Conservation (phyloP, 345 rosid genomes). For the Gossypium sturtianum region DNA sequence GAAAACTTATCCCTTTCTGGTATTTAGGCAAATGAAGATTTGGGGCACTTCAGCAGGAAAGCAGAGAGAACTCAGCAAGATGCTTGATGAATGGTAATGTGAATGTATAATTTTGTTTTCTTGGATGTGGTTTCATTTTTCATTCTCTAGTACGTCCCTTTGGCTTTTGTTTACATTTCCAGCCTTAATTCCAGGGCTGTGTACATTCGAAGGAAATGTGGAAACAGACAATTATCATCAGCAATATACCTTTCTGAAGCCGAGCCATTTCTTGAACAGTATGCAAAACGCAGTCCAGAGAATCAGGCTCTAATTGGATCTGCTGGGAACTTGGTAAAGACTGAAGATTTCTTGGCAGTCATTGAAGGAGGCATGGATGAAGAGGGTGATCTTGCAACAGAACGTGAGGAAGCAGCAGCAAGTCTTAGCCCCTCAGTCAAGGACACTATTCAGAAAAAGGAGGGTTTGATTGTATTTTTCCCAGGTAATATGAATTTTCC, state of each 20-base stretch:
- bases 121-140: not conserved
- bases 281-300: slow-evolving; percentile 60
- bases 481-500: slow-evolving; percentile 55
- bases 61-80: slow-evolving; percentile 73
- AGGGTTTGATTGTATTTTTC: slow-evolving; percentile 85
- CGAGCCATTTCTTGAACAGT: slow-evolving; percentile 89
- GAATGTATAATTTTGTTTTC: slow-evolving; percentile 16
- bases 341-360: slow-evolving; percentile 80
- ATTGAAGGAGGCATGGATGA: slow-evolving; percentile 71
- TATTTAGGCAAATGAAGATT: slow-evolving; percentile 72
- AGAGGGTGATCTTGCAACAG: slow-evolving; percentile 78
- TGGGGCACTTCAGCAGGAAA: slow-evolving; percentile 87
- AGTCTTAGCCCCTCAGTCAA: slow-evolving; percentile 39
- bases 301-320: slow-evolving; percentile 82
- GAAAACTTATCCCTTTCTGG: not conserved
- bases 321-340: slow-evolving; percentile 72
- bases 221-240: slow-evolving; percentile 63
- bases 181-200: slow-evolving; percentile 50
- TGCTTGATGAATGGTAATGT: slow-evolving; percentile 94
- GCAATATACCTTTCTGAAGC: slow-evolving; percentile 79
- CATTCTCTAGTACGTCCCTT: not conserved
- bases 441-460: slow-evolving; percentile 55
- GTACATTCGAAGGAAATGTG: slow-evolving; percentile 62
- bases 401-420: slow-evolving; percentile 39
- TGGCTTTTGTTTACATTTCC: slow-evolving; percentile 2